phyloP scores from a whole-genome alignment of 2,329 filamentous ascomycete species.

The Macroventuria anomochaeta region DNA sequence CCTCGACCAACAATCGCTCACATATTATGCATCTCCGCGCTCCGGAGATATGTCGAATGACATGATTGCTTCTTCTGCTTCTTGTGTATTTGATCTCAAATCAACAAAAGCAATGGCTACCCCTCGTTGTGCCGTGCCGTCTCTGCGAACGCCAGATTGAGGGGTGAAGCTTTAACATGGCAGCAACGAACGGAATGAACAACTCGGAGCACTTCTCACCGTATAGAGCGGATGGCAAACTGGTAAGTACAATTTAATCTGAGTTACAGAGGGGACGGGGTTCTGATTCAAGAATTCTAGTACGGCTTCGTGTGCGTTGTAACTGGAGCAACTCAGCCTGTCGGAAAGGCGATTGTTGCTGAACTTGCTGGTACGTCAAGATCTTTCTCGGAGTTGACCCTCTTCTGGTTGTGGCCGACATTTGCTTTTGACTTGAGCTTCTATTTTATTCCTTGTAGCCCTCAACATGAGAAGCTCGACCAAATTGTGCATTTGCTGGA shows the following conservation, averaged over 20 bases:
- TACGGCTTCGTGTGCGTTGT: slow-evolving; percentile 71
- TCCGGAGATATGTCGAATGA: slow-evolving; percentile 41
- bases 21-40: slow-evolving; percentile 45
- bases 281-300: slow-evolving; percentile 37
- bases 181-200: slow-evolving; percentile 20
- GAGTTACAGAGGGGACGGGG: not conserved
- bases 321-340: slow-evolving; percentile 65
- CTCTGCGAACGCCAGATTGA: too few species aligned
- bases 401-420: not conserved
- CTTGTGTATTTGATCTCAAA: not conserved
- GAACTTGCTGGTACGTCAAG: slow-evolving; percentile 62
- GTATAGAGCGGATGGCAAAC: slow-evolving; percentile 64
- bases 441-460: not conserved
- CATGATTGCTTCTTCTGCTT: slow-evolving; percentile 18
- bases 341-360: slow-evolving; percentile 65
- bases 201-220: slow-evolving; percentile 62
- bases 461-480: not conserved
- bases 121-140: too few species aligned
- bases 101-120: slow-evolving; percentile 47
- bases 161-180: too few species aligned
- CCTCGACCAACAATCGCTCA: slow-evolving; percentile 13
- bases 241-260: slow-evolving; percentile 48
- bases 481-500: not conserved
- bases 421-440: not conserved
- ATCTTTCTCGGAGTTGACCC: not conserved